These are phyloP conservation scores for Calocera viscosa DNA, from an alignment of 768 basidiomycete species.

Conservation along the genomic window DNA sequence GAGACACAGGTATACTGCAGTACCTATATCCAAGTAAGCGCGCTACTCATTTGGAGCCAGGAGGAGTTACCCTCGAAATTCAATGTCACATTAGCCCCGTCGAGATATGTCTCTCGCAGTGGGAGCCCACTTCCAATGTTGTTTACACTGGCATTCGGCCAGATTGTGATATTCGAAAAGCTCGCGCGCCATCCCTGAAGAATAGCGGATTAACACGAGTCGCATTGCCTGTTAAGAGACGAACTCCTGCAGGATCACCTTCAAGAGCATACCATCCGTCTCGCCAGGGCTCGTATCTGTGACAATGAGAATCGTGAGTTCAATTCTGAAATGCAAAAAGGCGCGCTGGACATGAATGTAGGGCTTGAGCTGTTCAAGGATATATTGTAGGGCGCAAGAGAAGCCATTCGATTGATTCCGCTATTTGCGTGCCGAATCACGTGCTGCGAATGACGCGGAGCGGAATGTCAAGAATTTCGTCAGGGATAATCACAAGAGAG, in stretches of 20 bases:
- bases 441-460: no score
- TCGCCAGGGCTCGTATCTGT: not conserved
- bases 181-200: not conserved
- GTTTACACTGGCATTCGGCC: not conserved
- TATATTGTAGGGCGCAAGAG: not conserved
- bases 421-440: no score
- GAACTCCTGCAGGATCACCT: not conserved
- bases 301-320: no score
- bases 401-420: no score
- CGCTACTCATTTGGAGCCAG: not conserved
- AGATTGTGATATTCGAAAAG: not conserved
- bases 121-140: not conserved
- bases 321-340: no score
- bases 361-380: not conserved
- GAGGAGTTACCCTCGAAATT: not conserved
- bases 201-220: no score
- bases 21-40: not conserved
- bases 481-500: no score
- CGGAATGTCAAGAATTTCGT: no score
- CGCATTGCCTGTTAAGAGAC: no score
- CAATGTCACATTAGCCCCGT: not conserved
- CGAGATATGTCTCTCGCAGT: not conserved
- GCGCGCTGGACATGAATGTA: not conserved
- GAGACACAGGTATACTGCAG: not conserved
- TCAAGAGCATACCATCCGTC: not conserved